Conservation (phyloP, 2,329 filamentous ascomycete genomes). For the Penicillium hordei region DNA sequence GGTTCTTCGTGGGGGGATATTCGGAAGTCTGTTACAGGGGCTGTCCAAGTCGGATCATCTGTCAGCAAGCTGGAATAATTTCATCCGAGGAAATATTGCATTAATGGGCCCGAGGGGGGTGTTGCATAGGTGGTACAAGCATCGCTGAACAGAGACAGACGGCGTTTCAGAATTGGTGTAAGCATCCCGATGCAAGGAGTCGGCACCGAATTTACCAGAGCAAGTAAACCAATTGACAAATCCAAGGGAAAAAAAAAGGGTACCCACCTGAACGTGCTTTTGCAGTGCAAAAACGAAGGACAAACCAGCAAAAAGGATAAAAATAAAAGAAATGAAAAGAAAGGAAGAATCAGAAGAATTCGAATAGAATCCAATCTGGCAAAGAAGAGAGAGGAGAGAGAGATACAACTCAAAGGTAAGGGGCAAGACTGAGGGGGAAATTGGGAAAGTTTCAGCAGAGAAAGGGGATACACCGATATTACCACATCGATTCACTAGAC, state of each 20-base stretch:
- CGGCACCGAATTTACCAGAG: neutral
- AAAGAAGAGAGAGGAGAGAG: conserved; percentile 18
- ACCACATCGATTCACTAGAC: conserved; percentile 1
- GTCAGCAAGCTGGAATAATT: conserved; percentile 9
- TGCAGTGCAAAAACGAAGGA: conserved; percentile 9
- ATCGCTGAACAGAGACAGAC: conserved; percentile 14
- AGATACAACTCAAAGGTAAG: conserved; percentile 20
- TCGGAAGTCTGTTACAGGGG: neutral
- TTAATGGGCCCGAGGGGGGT: conserved; percentile 14
- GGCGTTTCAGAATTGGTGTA: conserved; percentile 25
- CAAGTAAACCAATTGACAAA: conserved; percentile 5
- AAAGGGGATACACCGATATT: conserved; percentile 25
- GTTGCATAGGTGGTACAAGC: conserved; percentile 22
- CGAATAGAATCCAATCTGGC: conserved; percentile 13
- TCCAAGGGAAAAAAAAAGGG: neutral
- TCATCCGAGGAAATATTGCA: conserved; percentile 11
- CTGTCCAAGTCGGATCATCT: neutral
- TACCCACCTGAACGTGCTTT: conserved; percentile 13
- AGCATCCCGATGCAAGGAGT: conserved; percentile 24
- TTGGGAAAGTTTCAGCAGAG: conserved; percentile 28
- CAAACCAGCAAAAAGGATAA: conserved; percentile 4
- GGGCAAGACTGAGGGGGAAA: conserved; percentile 24
- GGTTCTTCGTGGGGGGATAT: neutral
- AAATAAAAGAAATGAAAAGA: conserved; percentile 15
- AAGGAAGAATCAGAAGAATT: conserved; percentile 16